Conservation (phyloP, 169 alveolate genomes). For the Theileria annulata region DNA sequence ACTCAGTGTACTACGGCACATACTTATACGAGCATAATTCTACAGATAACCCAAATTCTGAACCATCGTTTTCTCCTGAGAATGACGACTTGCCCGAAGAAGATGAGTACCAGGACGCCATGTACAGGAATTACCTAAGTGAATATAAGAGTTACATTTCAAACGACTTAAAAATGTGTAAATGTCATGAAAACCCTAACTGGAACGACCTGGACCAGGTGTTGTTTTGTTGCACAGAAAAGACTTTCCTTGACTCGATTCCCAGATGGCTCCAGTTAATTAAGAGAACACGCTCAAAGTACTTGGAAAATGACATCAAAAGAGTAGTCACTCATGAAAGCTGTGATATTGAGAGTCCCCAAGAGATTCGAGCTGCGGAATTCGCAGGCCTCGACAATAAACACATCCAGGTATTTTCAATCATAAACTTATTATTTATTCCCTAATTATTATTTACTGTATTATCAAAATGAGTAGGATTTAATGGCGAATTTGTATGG, state of each 20-base stretch:
- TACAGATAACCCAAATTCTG: background rate
- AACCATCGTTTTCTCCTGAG: background rate
- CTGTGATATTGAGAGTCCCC: slow-evolving; percentile 9
- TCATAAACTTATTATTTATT: background rate
- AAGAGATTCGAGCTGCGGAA: slow-evolving; percentile 38
- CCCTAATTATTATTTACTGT: no score
- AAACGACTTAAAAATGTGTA: slow-evolving; percentile 4
- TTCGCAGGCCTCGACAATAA: slow-evolving; percentile 40
- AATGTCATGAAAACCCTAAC: slow-evolving; percentile 30
- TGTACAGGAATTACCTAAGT: background rate
- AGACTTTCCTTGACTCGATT: slow-evolving; percentile 20
- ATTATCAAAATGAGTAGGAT: slow-evolving; percentile 32
- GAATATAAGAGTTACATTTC: background rate
- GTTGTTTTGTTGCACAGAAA: slow-evolving; percentile 51
- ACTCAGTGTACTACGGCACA: background rate
- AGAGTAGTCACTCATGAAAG: slow-evolving; percentile 22
- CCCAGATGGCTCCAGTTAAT: slow-evolving; percentile 45
- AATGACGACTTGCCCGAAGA: background rate
- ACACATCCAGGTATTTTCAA: slow-evolving; percentile 32
- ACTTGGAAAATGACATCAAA: slow-evolving; percentile 38
- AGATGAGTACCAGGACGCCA: slow-evolving; percentile 14
- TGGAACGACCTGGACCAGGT: slow-evolving; percentile 48
- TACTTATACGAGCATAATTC: background rate
- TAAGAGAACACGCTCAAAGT: background rate
- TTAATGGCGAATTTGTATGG: slow-evolving; percentile 51